Base-by-base conservation (phyloP, 2,329 filamentous ascomycete genomes). In the Sporothrix globosa region DNA sequence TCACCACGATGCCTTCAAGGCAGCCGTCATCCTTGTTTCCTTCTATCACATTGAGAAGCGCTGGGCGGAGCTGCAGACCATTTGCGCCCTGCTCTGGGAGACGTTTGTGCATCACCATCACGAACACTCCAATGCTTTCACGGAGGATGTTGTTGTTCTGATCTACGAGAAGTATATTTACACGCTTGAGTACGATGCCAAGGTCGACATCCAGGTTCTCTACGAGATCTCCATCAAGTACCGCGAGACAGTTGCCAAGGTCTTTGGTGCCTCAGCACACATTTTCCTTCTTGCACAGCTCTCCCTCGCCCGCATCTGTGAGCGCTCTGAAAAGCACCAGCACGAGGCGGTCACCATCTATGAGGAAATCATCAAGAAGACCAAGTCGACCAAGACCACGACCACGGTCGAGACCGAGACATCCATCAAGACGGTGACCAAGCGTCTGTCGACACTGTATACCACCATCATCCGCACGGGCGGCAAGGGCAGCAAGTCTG, bases 181-280 rank as follows among this genome's bases (percentile, higher is more conserved):
- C 48, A 80, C 84, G n/a, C 74, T 86, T 21, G 81, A 84, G 68
- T 75, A 79, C 13, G 80, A 82, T 27, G 78, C 79, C 70, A 81
- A 80, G 72, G 81, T 79, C 3, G 81, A 83, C 67, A 81, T 83
- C 72, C 78, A 79, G 1, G 77, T 82, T 39, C 78, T 81, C 19
- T 83, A 85, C 73, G 79, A 83, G 74, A 77, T 86, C 27, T 80
- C 83, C 0, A 78, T 81, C 5, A 80, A 85, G 75, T 85, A 85
- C 73, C 82, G 82, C 70, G 81, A 83, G 71, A 80, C 81, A 0
- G 82, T 82, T 10, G 79, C 78, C 44, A 80, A 78, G 41, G 75
- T 81, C 46, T 79, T 79, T 73, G 78, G 81, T 34, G 69, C 70
- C 3, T 74, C 74, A 19, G 74, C 77, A 30, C 75, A 72, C 41